Percentiles rank a stretch among this genome's conserved stretches.
Conservation (phyloP, 192 early-diverging fungal species). For the Rhizoclosmatium globosum region DNA sequence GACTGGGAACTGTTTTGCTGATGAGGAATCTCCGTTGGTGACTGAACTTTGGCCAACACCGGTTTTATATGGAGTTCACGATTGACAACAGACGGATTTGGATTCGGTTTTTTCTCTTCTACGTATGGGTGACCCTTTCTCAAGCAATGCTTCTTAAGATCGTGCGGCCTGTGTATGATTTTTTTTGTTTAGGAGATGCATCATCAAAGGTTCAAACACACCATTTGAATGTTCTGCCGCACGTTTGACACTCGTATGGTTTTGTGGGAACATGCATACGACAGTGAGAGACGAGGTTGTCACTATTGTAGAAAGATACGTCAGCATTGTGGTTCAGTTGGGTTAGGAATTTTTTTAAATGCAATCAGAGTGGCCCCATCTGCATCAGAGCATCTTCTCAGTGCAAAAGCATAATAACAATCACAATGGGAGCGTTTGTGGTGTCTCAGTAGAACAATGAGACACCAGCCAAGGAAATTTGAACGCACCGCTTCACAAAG, state of each 20-base stretch:
- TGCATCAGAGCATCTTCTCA: too few species aligned
- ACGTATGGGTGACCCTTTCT: background rate
- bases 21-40: too few species aligned
- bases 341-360: background rate
- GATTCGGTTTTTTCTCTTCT: background rate
- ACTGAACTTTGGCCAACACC: too few species aligned
- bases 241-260: slow-evolving; percentile 73
- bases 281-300: slow-evolving; percentile 48
- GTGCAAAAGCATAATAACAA: too few species aligned
- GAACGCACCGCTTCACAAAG: background rate
- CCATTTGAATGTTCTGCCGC: slow-evolving; percentile 28
- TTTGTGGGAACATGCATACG: slow-evolving; percentile 90
- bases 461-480: background rate
- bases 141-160: slow-evolving; percentile 32
- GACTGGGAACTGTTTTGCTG: too few species aligned
- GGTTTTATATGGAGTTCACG: background rate
- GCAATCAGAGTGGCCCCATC: background rate
- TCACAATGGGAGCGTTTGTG: background rate
- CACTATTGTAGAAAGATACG: slow-evolving; percentile 13
- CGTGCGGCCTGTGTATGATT: background rate
- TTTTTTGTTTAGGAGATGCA: background rate
- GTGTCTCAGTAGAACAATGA: background rate
- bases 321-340: background rate
- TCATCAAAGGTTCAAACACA: background rate
- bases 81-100: background rate